Evolutionary conservation across 441 rosid species (phyloP), one percentile per base, ranked within the genome.

Genomic region (Aleurites moluccanus): DNA sequence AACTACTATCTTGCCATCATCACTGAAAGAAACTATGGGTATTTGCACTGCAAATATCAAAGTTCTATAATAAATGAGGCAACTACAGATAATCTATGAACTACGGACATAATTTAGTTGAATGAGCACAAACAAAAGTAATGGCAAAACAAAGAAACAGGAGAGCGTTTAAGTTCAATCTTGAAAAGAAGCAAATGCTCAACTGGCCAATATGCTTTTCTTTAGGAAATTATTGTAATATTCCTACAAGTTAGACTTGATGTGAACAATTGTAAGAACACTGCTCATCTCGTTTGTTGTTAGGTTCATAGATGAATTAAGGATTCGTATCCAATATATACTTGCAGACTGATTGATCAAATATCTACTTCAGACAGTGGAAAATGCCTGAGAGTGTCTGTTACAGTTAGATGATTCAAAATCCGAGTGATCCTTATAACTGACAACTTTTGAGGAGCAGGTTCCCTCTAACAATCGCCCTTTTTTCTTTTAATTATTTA

Each of bases 21-120:
- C 94, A 75, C 81, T 91, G 76, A 93, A 67, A 57, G 97, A 87
- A 68, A 96, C 99, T 42, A 82, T 84, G 5, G 99, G 99, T 75
- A 96, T 90, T 81, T 83, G 82, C 88, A 93, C 97, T 92, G 82
- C 79, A 83, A 14, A 79, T n/a, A 77, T 76, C 64, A 10, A 60
- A 35, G 50, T 65, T 64, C 38, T 16, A 57, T 44, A 64, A 63
- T 42, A 63, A 56, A 38, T 67, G 33, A 73, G 72, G 70, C 60
- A 50, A 45, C 64, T 47, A 57, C 69, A 72, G 30, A 56, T 18
- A 47, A 42, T 27, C 6, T 14, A 42, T n/a, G 10, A 67, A 61
- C 50, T 14, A 1, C 30, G n/a, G 6, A 42, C 56, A n/a, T 13
- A 70, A 56, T 52, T 59, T 27, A 64, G 42, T 44, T 18, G 10